Evolutionary conservation across 768 basidiomycete species (phyloP), one percentile per base, ranked within the genome.

Genomic region (Coprinellus aureogranulatus): DNA sequence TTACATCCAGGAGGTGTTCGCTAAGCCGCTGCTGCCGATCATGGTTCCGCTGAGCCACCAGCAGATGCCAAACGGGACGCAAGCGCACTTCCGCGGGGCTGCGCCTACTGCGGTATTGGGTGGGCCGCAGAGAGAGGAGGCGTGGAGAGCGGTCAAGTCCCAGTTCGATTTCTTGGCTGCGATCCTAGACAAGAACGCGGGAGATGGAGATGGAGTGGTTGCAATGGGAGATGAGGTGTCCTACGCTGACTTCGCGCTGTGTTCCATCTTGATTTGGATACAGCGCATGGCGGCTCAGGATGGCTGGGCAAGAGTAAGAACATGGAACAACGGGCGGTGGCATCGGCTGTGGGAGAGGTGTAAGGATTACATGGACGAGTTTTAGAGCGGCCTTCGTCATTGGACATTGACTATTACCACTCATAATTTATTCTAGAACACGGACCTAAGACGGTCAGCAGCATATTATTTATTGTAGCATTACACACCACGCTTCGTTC

Each of bases 291-390:
- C 87, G 3, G 79, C 86, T n/a, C 83, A 86, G 55, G 87, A 90
- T 60, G 87, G 85, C 14, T 91, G 89, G 89, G 73, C 77, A 23
- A 72, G 83, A 53, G 78, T 90, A n/a, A 71, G 82, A 50, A 77
- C 80, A 26, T 90, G 88, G 88, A 85, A 88, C 63, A 77, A 75
- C 3, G 87, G 89, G 3, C 68, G 88, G 42, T 91, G 89, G 89
- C 71, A 75, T 49, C 72, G 79, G 46, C 70, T 91, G 50, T 83
- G 77, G 71, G 83, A 86, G 52, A 72, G 83, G 30, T 89, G 88
- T 70, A 74, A 73, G 54, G 79, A 75, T 18, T 86, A 81, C 61
- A 89, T 88, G 87, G 88, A 90, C 60, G 86, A 85, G 22, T 78
- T 75, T 60, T 87, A 72, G 76, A 26, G 40, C n/a, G 22, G 30